Conservation (phyloP, 2,329 filamentous ascomycete genomes). For the Paracoccidioides brasiliensis region DNA sequence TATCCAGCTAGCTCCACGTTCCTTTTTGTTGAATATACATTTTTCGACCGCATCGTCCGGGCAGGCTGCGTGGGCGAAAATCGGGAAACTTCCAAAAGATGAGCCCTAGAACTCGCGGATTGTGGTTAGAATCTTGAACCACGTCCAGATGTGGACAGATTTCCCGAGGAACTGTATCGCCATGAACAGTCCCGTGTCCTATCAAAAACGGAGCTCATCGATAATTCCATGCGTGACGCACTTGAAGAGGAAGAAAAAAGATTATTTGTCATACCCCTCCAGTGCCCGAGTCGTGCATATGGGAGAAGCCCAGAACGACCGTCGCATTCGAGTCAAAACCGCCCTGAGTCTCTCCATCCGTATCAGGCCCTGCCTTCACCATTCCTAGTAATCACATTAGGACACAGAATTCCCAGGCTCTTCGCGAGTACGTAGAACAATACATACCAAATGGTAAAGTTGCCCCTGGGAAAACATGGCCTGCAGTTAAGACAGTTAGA, state of each 20-base stretch:
- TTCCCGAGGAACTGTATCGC: no score
- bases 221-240: no score
- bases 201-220: no score
- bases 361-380: conserved; percentile 44
- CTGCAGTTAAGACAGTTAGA: conserved; percentile 15
- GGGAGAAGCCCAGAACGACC: conserved; percentile 39
- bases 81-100: conserved; percentile 59
- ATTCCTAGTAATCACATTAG: conserved; percentile 27
- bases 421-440: not conserved
- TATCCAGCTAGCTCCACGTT: conserved; percentile 37
- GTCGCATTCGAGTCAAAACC: conserved; percentile 42
- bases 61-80: conserved; percentile 55
- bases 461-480: conserved; percentile 46
- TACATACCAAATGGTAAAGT: conserved; percentile 38
- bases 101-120: conserved; percentile 29
- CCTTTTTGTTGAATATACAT: conserved; percentile 46
- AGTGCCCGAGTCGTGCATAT: conserved; percentile 42
- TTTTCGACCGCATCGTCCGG: conserved; percentile 47
- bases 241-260: not conserved
- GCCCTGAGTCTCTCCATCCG: conserved; percentile 41
- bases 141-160: not conserved
- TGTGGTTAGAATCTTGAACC: not conserved
- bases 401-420: not conserved
- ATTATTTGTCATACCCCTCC: conserved; percentile 26
- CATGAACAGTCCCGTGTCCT: no score